Conservation (phyloP, 2,329 filamentous ascomycete genomes). For the Chrysosphaeria jannelii region DNA sequence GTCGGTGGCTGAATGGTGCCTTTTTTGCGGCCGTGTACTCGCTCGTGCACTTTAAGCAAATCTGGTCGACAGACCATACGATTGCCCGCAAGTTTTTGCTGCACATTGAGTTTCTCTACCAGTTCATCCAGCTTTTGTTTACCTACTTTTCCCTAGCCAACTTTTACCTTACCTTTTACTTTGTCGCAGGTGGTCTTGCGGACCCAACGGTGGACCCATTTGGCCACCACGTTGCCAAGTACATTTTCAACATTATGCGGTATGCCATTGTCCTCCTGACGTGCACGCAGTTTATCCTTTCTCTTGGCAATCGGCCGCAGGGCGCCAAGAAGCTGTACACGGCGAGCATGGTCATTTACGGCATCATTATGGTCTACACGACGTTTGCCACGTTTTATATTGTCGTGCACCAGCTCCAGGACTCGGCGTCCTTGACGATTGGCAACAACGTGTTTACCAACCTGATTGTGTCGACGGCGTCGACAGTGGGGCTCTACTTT, state of each 20-base stretch:
- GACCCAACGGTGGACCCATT: conserved; percentile 67
- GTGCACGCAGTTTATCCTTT: conserved; percentile 82
- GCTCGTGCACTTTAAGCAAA: conserved; percentile 74
- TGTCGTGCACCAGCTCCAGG: conserved; percentile 47
- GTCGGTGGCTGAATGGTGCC: conserved; percentile 91
- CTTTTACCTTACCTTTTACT: conserved; percentile 97
- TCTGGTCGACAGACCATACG: conserved; percentile 82
- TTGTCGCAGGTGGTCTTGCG: conserved; percentile 70
- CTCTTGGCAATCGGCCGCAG: conserved; percentile 84
- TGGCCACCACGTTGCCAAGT: conserved; percentile 52
- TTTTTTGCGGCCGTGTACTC: conserved; percentile 98
- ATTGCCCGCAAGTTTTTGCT: conserved; percentile 66
- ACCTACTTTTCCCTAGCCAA: conserved; percentile 97
- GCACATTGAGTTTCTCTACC: conserved; percentile 86
- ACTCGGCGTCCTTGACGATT: conserved; percentile 15
- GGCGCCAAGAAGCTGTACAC: conserved; percentile 80
- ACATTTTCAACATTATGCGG: conserved; percentile 63
- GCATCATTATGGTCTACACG: conserved; percentile 86
- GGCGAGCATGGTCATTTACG: conserved; percentile 65
- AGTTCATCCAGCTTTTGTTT: conserved; percentile 74
- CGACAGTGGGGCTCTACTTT: conserved; percentile 83
- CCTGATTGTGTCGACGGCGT: conserved; percentile 65
- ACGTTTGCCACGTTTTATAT: conserved; percentile 75
- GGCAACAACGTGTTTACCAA: conserved; percentile 88
- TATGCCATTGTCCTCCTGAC: conserved; percentile 73